Conservation (phyloP, 345 rosid species). For the Diplotaxis tenuifolia region DNA sequence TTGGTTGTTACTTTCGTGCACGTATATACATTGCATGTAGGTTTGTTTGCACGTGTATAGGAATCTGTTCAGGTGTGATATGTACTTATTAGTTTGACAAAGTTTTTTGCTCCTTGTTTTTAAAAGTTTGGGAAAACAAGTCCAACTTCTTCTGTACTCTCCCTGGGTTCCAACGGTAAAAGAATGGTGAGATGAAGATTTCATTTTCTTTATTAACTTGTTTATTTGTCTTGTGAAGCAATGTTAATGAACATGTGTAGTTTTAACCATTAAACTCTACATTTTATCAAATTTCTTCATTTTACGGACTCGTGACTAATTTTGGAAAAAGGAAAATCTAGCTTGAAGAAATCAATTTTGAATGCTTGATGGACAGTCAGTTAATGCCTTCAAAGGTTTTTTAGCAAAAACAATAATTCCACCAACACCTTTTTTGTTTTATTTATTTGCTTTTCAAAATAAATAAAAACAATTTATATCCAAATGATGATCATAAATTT, state of each 20-base stretch:
- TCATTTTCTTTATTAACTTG: neutral
- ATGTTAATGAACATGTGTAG: neutral
- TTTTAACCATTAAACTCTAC: neutral
- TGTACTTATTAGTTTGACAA: conserved; percentile 1
- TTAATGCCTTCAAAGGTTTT: neutral
- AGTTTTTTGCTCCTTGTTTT: neutral
- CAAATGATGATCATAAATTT: neutral
- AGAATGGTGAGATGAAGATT: conserved; percentile 53
- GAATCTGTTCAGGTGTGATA: neutral
- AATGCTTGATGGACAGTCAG: neutral
- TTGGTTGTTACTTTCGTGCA: neutral
- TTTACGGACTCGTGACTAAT: neutral
- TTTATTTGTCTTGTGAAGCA: neutral
- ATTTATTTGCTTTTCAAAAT: neutral
- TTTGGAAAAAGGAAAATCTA: neutral
- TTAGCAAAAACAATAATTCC: neutral
- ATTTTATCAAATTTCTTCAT: neutral
- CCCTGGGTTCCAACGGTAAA: conserved; percentile 47
- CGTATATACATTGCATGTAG: neutral
- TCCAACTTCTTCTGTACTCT: conserved; percentile 41
- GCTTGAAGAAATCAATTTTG: too few species aligned
- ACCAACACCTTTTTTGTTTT: neutral
- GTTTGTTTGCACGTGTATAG: neutral
- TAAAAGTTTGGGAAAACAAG: conserved; percentile 48
- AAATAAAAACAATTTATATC: neutral